Base-by-base conservation (phyloP, 768 basidiomycete genomes). In the Crucibulum laeve region DNA sequence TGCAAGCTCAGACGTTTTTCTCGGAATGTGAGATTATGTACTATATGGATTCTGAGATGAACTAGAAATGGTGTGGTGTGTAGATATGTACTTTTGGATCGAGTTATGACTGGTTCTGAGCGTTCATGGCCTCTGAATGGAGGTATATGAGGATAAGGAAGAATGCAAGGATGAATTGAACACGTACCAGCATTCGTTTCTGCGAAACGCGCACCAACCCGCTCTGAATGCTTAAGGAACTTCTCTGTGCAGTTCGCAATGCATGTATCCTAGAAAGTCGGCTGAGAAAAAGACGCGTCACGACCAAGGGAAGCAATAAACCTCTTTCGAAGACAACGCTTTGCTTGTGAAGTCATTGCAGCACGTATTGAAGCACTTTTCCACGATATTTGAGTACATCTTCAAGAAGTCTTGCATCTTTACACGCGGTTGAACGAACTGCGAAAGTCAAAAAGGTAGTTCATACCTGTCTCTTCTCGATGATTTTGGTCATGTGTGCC, bases 371-470 rank as follows among this genome's bases (percentile, higher is more conserved):
- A 99, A 99, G 65, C 95, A 99, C 54, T 90, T 84, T 62, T 98
- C 95, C 24, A 94, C 92, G 44, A 99, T 78, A 59, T 83, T 87
- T 18, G 91, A 88, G 68, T 99, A 98, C 67, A 98, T 84, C 58
- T 77, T 79, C 74, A 99, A 74, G 58, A 99, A 98, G 72, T 98
- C 95, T 76, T 95, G 91, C 93, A 99, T 95, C 94, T 98, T 41
- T 43, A 19, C 6, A 8, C 22, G 14, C 5, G 25, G 23, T 40
- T 19, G 22, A 7, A 37, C 21, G 22, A 40, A 40, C 17, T 40
- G 22, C 11, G 8, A 17, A 5, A 11, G 10, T 24, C 8, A 40
- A 42, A 24, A 24, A 21, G 5, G 18, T 18, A 17, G 5, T n/a
- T 47, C 72, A 44, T 47, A 87, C 94, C 84, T 98, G 95, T 74